Percentiles rank a stretch among this genome's conserved stretches.
Evolutionary conservation across 306 rosid genomes (phyloP).

Genomic region (Malus sylvestris): DNA sequence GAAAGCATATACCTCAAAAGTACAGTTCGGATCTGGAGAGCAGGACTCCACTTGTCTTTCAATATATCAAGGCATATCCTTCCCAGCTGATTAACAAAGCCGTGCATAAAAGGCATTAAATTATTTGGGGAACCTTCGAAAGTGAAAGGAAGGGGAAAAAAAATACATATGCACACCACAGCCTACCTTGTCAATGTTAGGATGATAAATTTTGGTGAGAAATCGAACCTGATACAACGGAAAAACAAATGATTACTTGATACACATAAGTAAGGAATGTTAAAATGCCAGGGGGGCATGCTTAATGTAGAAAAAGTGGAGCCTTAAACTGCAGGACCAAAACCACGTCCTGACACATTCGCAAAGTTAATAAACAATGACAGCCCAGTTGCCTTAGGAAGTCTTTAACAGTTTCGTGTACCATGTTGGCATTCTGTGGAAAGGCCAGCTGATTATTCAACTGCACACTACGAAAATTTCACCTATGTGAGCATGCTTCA

Average conservation of each 20-base stretch:
- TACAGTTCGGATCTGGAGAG: constrained; percentile 85
- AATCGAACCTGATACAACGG: constrained; percentile 69
- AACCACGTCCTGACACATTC: background rate
- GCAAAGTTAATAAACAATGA: background rate
- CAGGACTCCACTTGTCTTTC: constrained; percentile 94
- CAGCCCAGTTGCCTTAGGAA: background rate
- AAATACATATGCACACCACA: background rate
- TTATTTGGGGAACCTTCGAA: background rate
- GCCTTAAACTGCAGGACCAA: background rate
- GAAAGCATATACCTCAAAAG: constrained; percentile 60
- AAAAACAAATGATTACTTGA: constrained; percentile 6
- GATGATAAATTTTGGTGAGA: constrained; percentile 93
- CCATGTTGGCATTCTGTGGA: background rate
- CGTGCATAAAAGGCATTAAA: constrained; percentile 5
- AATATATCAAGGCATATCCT: constrained; percentile 89
- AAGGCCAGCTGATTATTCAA: background rate
- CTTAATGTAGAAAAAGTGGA: background rate
- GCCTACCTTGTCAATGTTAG: constrained; percentile 91
- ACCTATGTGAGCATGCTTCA: background rate
- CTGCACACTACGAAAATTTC: background rate
- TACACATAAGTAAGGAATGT: constrained; percentile 1
- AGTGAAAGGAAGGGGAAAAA: background rate
- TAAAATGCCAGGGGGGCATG: background rate
- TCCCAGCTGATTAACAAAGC: constrained; percentile 54
- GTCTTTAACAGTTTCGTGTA: background rate